A percentile compares a stretch with the other conserved stretches of the same genome.
These are phyloP conservation scores for Stylosanthes scabra DNA, from an alignment of 331 rosid species.

Conservation along the genomic window DNA sequence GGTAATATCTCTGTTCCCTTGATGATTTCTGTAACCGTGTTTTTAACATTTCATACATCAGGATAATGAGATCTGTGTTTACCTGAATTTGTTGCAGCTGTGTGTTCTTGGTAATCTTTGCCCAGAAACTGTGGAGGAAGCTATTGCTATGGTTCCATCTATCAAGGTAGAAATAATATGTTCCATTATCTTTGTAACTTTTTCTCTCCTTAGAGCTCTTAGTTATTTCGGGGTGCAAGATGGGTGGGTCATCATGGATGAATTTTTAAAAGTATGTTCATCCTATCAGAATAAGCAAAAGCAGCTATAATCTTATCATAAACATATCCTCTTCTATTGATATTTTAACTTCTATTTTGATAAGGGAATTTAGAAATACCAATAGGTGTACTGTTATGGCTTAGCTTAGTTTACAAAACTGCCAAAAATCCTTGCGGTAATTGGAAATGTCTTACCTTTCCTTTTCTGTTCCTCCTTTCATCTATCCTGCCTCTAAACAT, in stretches of 20 bases:
- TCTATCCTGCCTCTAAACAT: neutral
- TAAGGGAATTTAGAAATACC: slow-evolving; percentile 1
- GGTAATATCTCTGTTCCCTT: slow-evolving; percentile 56
- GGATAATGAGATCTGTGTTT: too few relatives aligned
- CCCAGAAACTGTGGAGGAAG: slow-evolving; percentile 99
- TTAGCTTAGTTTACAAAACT: slow-evolving; percentile 13
- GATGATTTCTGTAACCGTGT: neutral
- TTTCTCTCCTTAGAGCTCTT: neutral
- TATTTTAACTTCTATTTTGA: neutral
- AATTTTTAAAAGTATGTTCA: slow-evolving; percentile 15
- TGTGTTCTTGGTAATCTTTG: too few relatives aligned
- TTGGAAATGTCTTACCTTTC: neutral
- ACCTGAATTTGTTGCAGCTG: too few relatives aligned
- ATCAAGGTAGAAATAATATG: slow-evolving; percentile 67
- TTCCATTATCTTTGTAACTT: slow-evolving; percentile 10
- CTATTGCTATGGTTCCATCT: slow-evolving; percentile 98
- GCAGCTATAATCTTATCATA: neutral
- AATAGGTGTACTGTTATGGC: neutral
- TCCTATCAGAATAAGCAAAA: neutral
- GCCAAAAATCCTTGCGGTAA: neutral
- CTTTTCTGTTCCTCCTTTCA: slow-evolving; percentile 6
- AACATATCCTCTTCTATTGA: neutral
- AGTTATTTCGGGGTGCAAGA: neutral
- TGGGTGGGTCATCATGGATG: neutral
- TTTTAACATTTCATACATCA: slow-evolving; percentile 13